A percentile compares a stretch with the other conserved stretches of the same genome.
These are phyloP conservation scores for Penicillium coprophilum DNA, from an alignment of 495 filamentous ascomycete genomes.

Conservation along the genomic window DNA sequence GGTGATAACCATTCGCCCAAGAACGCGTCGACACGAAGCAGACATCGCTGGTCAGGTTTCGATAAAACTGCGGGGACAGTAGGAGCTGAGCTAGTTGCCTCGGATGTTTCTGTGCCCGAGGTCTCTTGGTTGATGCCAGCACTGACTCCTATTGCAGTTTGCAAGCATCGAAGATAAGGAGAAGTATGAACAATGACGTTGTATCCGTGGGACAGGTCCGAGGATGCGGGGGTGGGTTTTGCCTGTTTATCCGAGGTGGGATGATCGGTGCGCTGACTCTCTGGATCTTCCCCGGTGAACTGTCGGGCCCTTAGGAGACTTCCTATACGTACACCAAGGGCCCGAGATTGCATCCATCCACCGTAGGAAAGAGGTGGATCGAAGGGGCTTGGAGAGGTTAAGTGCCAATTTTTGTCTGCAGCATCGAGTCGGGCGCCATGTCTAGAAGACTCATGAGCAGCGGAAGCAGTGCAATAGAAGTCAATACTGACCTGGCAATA, in stretches of 20 bases:
- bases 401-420: conserved; percentile 91
- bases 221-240: conserved; percentile 24
- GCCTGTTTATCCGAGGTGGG: conserved; percentile 19
- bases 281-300: conserved; percentile 23
- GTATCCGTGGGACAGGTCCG: conserved; percentile 57
- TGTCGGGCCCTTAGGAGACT: conserved; percentile 59
- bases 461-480: not conserved
- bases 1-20: conserved; percentile 94
- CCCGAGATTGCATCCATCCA: conserved; percentile 83
- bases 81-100: conserved; percentile 12
- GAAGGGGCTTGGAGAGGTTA: conserved; percentile 92
- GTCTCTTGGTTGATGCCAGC: conserved; percentile 77
- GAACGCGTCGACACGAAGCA: conserved; percentile 82
- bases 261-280: conserved; percentile 14
- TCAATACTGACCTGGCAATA: conserved; percentile 67
- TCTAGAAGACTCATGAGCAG: conserved; percentile 42
- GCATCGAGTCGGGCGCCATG: conserved; percentile 92
- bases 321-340: conserved; percentile 76
- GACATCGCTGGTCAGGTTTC: conserved; percentile 26
- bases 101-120: conserved; percentile 17
- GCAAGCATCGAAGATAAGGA: conserved; percentile 88
- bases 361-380: conserved; percentile 94
- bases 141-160: conserved; percentile 87
- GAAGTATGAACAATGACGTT: conserved; percentile 86
- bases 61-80: conserved; percentile 2